Evolutionary conservation across 176 grass and related monocot genomes (phyloP), one percentile per base, ranked within the genome.

Genomic region (Themeda triandra): DNA sequence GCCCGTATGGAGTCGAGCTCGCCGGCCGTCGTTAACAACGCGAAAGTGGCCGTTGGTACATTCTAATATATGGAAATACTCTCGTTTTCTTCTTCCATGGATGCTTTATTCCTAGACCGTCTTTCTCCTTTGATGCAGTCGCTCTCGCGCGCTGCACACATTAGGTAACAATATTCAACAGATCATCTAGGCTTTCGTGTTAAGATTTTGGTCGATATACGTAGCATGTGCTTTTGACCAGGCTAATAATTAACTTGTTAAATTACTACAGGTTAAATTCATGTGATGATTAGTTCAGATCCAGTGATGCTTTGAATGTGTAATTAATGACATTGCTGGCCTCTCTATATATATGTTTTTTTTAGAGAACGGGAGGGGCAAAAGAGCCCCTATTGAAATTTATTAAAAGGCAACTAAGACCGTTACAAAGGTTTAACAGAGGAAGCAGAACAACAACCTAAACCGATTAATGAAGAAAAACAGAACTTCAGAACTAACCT

Each of bases 201-300:
- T 82, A 82, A 81, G 31, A 51, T 63, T 62, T 40, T 4, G 2
- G 23, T 58, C 24, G 54, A 58, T 83, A 58, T 83, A 24, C 14
- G 4, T 44, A 48, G 45, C 45, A 48, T 71, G 77, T 68, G 63
- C 31, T 85, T 76, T 89, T 77, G 53, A 72, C 78, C 25, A 79
- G 25, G 10, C 0, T 21, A 21, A 53, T 41, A 39, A 65, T 76
- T 80, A 45, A 60, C 82, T 12, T 8, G 60, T 37, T 51, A 46
- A 73, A 27, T 63, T 53, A 58, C 80, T 51, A 54, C 2, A 77
- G 36, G 29, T 4, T 66, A 65, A 24, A 1, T 35, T 23, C 64
- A 31, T 35, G 28, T 44, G 13, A 82, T 46, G 72, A 28, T 58
- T 71, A 1, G 8, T 12, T 23, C 27, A 70, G 35, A 72, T 62